A percentile compares a stretch with the other conserved stretches of the same genome.
Conservation (phyloP, 192 early-diverging fungal genomes). For the Coemansia sp. region DNA sequence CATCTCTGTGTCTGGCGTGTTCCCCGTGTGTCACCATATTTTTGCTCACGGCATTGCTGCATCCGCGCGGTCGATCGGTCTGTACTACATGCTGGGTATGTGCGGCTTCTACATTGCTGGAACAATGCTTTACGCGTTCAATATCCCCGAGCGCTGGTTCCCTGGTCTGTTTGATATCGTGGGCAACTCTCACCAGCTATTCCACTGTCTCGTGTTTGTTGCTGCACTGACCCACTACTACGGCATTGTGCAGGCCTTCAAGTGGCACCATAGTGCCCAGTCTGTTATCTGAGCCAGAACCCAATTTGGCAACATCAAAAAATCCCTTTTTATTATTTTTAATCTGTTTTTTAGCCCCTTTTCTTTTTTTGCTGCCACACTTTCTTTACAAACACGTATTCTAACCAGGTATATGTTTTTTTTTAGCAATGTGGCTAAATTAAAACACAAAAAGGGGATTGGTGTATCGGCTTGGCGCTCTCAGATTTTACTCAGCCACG, state of each 20-base stretch:
- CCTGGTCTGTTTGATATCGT: constrained; percentile 85
- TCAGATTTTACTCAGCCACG: background rate
- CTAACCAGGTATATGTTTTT: background rate
- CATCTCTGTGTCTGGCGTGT: constrained; percentile 71
- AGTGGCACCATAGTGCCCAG: constrained; percentile 55
- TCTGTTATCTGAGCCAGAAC: constrained; percentile 19
- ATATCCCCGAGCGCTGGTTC: constrained; percentile 81
- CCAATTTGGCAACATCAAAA: background rate
- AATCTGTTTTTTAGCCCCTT: background rate
- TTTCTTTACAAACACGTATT: background rate
- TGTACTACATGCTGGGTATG: constrained; percentile 73
- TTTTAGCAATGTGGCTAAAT: background rate
- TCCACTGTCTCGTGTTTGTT: constrained; percentile 80
- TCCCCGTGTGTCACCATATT: constrained; percentile 77
- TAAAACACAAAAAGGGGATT: background rate
- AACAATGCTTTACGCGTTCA: constrained; percentile 81
- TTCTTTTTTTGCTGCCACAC: too few relatives aligned
- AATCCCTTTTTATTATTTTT: background rate
- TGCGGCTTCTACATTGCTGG: constrained; percentile 75
- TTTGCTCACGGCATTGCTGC: constrained; percentile 68
- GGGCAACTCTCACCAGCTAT: constrained; percentile 92
- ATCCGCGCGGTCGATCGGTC: constrained; percentile 60
- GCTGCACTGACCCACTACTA: constrained; percentile 79
- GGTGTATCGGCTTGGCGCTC: background rate
- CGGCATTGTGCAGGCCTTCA: constrained; percentile 67